Evolutionary conservation across 495 filamentous ascomycete genomes (phyloP).

Genomic region (Pseudoneurospora amorphoporcata): DNA sequence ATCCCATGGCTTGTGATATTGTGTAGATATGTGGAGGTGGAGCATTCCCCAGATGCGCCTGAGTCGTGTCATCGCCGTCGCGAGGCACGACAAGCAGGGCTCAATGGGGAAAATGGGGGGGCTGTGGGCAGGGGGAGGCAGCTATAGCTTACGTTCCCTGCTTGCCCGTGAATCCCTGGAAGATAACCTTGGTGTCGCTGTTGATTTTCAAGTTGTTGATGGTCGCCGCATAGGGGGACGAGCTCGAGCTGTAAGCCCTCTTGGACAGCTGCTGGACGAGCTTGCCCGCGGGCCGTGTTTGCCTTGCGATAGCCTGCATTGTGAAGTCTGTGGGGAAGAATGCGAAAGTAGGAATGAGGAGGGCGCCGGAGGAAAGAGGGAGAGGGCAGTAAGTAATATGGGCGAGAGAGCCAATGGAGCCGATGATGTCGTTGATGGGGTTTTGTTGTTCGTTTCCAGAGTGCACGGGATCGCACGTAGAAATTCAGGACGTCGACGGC

Average conservation of each 20-base stretch:
- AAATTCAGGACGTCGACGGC: background rate
- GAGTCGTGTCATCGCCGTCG: constrained; percentile 2
- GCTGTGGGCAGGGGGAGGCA: background rate
- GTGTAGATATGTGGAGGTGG: background rate
- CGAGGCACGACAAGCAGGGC: constrained; percentile 9
- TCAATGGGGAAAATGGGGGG: background rate
- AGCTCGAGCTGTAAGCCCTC: constrained; percentile 58
- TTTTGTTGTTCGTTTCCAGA: background rate
- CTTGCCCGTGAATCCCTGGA: constrained; percentile 95
- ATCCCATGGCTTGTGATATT: background rate
- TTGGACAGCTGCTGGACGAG: constrained; percentile 39
- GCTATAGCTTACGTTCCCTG: constrained; percentile 81
- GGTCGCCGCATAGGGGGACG: constrained; percentile 67
- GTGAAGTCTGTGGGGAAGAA: constrained; percentile 4
- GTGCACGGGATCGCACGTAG: background rate
- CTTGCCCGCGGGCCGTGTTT: constrained; percentile 34
- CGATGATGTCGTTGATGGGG: background rate
- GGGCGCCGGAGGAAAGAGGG: background rate
- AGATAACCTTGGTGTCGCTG: constrained; percentile 84
- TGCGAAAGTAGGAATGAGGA: background rate
- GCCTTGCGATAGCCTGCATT: constrained; percentile 40
- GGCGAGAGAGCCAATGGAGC: background rate
- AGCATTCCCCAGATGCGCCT: background rate
- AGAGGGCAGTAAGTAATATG: background rate
- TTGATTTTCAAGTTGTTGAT: constrained; percentile 89